These are phyloP conservation scores for Entomortierella lignicola DNA, from an alignment of 192 early-diverging fungal species.

Conservation along the genomic window DNA sequence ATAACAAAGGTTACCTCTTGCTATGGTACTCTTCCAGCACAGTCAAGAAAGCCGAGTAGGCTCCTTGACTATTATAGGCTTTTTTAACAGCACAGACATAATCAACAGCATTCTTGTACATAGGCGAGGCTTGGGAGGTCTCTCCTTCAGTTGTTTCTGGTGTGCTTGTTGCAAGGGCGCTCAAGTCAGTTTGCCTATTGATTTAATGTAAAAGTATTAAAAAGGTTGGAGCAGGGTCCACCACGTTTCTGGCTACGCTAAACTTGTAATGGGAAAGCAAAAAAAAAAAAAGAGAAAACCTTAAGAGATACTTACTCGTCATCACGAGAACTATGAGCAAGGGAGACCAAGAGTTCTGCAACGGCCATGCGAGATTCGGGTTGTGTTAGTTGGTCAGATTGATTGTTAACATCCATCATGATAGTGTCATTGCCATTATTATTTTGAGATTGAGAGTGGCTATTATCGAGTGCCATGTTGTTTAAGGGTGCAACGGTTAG, in stretches of 20 bases:
- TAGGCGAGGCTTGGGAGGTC: slow-evolving; percentile 16
- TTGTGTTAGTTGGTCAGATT: not conserved
- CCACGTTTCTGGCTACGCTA: not conserved
- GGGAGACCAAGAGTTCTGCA: slow-evolving; percentile 45
- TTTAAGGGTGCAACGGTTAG: slow-evolving; percentile 33
- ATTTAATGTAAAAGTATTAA: not conserved
- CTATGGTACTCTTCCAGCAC: slow-evolving; percentile 42
- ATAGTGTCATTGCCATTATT: not conserved
- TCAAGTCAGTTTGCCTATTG: slow-evolving; percentile 5
- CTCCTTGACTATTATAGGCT: slow-evolving; percentile 40
- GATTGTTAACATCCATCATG: slow-evolving; percentile 14
- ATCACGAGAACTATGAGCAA: slow-evolving; percentile 14
- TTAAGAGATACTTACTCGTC: slow-evolving; percentile 16
- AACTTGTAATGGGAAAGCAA: not conserved
- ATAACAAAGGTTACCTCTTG: slow-evolving; percentile 31
- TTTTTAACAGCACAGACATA: slow-evolving; percentile 42
- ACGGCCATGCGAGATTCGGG: slow-evolving; percentile 45
- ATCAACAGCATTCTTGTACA: slow-evolving; percentile 41
- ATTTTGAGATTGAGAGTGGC: not conserved
- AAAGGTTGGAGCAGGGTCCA: not conserved
- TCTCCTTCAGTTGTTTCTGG: not conserved
- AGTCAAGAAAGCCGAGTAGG: slow-evolving; percentile 33
- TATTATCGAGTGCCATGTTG: slow-evolving; percentile 5
- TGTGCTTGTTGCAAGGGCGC: not conserved
- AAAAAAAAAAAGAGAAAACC: not conserved